Evolutionary conservation across 2,329 filamentous ascomycete genomes (phyloP), one percentile per base, ranked within the genome.

Genomic region (Sordariomycetes sp.): DNA sequence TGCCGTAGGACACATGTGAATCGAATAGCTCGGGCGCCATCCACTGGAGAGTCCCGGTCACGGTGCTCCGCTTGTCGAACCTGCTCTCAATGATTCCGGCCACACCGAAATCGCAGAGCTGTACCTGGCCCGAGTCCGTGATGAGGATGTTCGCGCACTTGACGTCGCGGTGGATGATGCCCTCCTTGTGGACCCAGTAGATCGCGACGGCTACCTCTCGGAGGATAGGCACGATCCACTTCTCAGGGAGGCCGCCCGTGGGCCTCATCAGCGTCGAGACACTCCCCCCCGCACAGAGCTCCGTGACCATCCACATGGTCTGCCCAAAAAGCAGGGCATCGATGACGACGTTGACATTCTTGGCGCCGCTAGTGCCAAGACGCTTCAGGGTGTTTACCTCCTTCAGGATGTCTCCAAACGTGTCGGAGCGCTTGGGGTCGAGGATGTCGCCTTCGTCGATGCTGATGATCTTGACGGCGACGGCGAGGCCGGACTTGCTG

Each of bases 291-390:
- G 87, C 88, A 65, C 89, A 92, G 70, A 92, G 91, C 72, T 94
- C 89, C 60, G 88, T 92, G 59, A 94, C 83, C 75, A 94, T 89
- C 90, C 90, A 95, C 74, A 95, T 86, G 60, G 89, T 83, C 64
- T 88, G 85, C 50, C 88, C 87, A 43, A 93, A 83, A 10, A 88
- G 84, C 22, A 92, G 78, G 4, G 88, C 88, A 63, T 92, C 89
- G 64, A 92, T 85, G 56, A 93, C 87, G 64, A 86, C 81, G 68
- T 93, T 94, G 72, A 95, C 85, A 67, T 93, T 93, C 63, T 82
- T 81, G 20, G 89, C 89, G 54, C 85, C 86, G 63, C 80, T 87
- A 63, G 89, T 86, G 65, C 86, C 85, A 56, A 95, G 77, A 59
- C 88, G 76, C 65, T 89, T 84, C 55, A 95, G 75, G 25, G 89